Evolutionary conservation across 208 protist species (phyloP), one percentile per base, ranked within the genome.

Genomic region (Crithidia expoeki): DNA sequence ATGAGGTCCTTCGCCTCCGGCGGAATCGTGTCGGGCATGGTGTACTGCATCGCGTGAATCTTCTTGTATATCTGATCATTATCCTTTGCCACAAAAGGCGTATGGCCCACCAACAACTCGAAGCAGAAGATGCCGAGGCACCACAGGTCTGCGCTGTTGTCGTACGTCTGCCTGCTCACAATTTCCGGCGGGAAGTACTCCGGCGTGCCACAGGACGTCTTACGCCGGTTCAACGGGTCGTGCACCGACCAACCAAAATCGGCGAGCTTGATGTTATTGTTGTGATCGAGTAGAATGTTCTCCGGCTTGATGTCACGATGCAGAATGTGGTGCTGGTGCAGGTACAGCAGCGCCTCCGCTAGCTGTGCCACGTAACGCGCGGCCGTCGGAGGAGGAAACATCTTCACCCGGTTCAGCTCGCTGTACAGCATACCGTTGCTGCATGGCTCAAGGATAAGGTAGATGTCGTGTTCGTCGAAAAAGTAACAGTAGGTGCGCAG

Each of bases 101-200:
- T 98, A 46, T 86, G 74, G 10, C 98, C 98, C 25, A 96, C 85
- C 12, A 99, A 86, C 36, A 99, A 93, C 79, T 99, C 98, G 74
- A 97, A 99, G 76, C 92, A 95, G 44, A 99, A 94, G 34, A 99
- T 97, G 58, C 98, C 98, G 0, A 99, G 89, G 52, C 88, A 96
- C 98, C 98, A 99, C 19, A 98, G 60, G 65, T 99, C 98, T 0
- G 97, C 94, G 51, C 79, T 92, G 64, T 59, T 80, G 81, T 96
- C 92, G 81, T 99, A 95, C 10, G 68, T 50, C 64, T 95, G 85
- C 32, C 90, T 83, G 49, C 97, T 88, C n/a, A 99, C 83, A 80
- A 99, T 98, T 82, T 99, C 98, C 0, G 99, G 99, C 11, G 99
- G 98, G 28, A 99, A 94, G 83, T 99, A 99, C 89, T 99, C 98